These are phyloP conservation scores for Pseudogymnoascus sp. DNA, from an alignment of 2,329 filamentous ascomycete genomes.

Conservation along the genomic window DNA sequence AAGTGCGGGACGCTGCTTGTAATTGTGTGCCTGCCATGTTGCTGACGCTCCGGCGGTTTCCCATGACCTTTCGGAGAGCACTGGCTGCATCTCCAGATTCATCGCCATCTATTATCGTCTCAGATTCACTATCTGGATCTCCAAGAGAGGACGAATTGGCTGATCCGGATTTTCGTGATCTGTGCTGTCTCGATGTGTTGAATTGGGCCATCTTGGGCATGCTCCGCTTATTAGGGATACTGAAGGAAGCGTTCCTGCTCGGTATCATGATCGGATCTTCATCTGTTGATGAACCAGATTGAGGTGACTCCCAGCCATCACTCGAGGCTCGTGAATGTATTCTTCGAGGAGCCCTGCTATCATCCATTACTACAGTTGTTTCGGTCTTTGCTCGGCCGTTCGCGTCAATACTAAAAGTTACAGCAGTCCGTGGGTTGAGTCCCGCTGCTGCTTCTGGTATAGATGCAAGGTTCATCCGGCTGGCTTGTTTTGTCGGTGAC, in stretches of 20 bases:
- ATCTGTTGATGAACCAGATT: slow-evolving; percentile 46
- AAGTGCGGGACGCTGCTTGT: not conserved
- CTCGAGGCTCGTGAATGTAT: slow-evolving; percentile 11
- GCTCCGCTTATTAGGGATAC: slow-evolving; percentile 22
- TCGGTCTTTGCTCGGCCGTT: slow-evolving; percentile 39
- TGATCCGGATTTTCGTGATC: slow-evolving; percentile 22
- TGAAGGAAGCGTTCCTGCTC: slow-evolving; percentile 49
- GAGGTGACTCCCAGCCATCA: slow-evolving; percentile 39
- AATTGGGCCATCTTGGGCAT: slow-evolving; percentile 22
- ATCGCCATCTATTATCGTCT: slow-evolving; percentile 46
- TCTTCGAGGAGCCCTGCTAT: slow-evolving; percentile 17
- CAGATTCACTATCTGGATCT: slow-evolving; percentile 42
- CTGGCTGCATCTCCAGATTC: slow-evolving; percentile 47
- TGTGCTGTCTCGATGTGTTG: slow-evolving; percentile 21
- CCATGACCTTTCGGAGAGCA: slow-evolving; percentile 47
- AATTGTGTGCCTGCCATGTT: not conserved
- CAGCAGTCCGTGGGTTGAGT: slow-evolving; percentile 37
- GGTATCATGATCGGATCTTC: slow-evolving; percentile 58
- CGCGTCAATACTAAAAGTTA: slow-evolving; percentile 56
- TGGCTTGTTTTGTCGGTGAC: slow-evolving; percentile 44
- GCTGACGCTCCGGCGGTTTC: slow-evolving; percentile 20
- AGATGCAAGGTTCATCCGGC: slow-evolving; percentile 43
- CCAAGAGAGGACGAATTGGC: slow-evolving; percentile 11
- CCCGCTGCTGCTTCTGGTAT: slow-evolving; percentile 45
- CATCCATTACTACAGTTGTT: slow-evolving; percentile 24